Evolutionary conservation across 805 yeast genomes (phyloP), one percentile per base, ranked within the genome.

Genomic region (Metschnikowia peoriensis): DNA sequence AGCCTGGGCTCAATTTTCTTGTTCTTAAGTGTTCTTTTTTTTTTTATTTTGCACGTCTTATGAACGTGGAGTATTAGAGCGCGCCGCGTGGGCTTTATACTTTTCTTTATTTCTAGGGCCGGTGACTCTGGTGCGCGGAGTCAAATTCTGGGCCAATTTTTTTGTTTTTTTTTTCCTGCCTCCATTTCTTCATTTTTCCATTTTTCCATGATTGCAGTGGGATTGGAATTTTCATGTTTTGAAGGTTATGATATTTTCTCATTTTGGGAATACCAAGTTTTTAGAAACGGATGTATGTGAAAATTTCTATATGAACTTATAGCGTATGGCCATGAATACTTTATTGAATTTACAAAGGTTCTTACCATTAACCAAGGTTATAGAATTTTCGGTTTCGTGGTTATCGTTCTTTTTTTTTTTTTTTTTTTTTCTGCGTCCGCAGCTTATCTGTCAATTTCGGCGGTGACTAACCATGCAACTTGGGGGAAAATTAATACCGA

Each of bases 101-200:
- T 32, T 32, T 32, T 12, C 10, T 9, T 32, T 6, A 12, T 32
- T 32, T 32, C 12, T 9, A 12, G 39, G 35, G 47, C 35, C 35
- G 40, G 41, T 45, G 47, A 45, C 47, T 45, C 47, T 38, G 47
- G 35, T 22, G 37, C 14, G 37, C 47, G 29, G 47, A 45, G 47
- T 45, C 47, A 45, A 22, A 45, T 16, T 44, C 16, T 41, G 37
- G 44, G 44, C 35, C 22, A 14, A 11, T 15, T 15, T 27, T 44
- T 34, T 32, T 44, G 5, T 44, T 34, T 35, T 44, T 34, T 38
- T 4, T n/a, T 38, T 38, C 9, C 22, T n/a, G 11, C 40, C n/a
- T 38, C 9, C 14, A 2, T 44, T 32, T 16, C 29, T 7, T 32
- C 47, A 22, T 12, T 38, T 35, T 29, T 14, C 39, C 38, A 7